A percentile compares a stretch with the other conserved stretches of the same genome.
phyloP scores from a whole-genome alignment of 331 rosid genomes.

The Quercus lobata region DNA sequence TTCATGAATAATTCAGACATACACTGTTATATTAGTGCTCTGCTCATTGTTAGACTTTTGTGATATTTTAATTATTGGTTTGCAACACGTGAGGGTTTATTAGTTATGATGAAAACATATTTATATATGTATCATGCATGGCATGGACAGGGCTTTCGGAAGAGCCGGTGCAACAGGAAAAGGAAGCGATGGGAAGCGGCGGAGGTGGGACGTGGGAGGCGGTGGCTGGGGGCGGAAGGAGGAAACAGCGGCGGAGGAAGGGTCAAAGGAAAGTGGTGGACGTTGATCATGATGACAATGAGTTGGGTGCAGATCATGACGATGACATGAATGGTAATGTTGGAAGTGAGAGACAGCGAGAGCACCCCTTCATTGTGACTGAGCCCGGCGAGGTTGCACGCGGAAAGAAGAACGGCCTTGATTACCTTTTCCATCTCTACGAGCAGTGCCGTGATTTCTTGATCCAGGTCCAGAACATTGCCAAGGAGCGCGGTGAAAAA shows the following conservation, averaged over 20 bases:
- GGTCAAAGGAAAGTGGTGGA: constrained; percentile 25
- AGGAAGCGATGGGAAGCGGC: constrained; percentile 61
- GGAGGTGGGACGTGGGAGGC: constrained; percentile 70
- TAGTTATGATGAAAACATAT: no score
- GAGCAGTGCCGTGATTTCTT: constrained; percentile 91
- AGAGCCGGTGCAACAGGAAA: constrained; percentile 90
- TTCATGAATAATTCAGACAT: background rate
- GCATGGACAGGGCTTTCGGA: constrained; percentile 66
- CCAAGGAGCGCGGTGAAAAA: constrained; percentile 95
- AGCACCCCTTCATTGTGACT: constrained; percentile 94
- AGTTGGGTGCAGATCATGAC: constrained; percentile 14
- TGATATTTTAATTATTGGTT: no score
- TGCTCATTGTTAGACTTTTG: no score
- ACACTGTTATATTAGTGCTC: background rate
- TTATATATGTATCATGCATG: background rate
- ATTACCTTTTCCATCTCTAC: constrained; percentile 86
- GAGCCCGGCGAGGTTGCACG: constrained; percentile 99
- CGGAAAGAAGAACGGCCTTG: constrained; percentile 98
- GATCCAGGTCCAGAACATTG: constrained; percentile 82
- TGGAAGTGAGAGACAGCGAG: constrained; percentile 67
- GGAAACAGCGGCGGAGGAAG: constrained; percentile 40
- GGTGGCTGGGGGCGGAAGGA: constrained; percentile 22
- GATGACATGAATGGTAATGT: background rate
- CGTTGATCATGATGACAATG: constrained; percentile 39
- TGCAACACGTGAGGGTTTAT: no score